These are phyloP conservation scores for Ustilago trichophora DNA, from an alignment of 1,284 basidiomycete genomes.

Conservation along the genomic window DNA sequence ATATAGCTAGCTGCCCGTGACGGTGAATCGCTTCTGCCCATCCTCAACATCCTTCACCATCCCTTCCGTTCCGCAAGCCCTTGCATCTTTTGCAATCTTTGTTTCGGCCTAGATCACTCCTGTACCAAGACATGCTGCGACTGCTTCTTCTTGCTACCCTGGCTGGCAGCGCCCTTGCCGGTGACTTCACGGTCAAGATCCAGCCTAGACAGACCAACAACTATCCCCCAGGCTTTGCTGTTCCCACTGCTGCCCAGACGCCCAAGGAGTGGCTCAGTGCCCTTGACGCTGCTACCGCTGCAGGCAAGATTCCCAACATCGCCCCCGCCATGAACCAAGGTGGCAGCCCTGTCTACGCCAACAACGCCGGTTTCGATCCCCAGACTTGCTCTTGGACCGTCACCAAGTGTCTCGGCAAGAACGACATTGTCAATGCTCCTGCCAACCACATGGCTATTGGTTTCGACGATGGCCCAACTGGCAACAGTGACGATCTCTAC, in stretches of 20 bases:
- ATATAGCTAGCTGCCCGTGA: not conserved
- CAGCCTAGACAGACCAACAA: conserved; percentile 18
- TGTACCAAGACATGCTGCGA: conserved; percentile 14
- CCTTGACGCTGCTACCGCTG: conserved; percentile 30
- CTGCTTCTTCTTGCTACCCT: conserved; percentile 24
- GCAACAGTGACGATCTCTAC: conserved; percentile 76
- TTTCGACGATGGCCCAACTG: conserved; percentile 81
- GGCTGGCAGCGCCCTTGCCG: conserved; percentile 33
- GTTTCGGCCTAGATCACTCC: not conserved
- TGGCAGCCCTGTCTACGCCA: conserved; percentile 42
- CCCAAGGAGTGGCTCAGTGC: conserved; percentile 50
- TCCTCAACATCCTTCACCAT: too few relatives aligned
- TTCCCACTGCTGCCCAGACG: conserved; percentile 28
- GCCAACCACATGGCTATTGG: conserved; percentile 39
- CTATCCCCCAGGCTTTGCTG: conserved; percentile 25
- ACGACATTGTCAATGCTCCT: conserved; percentile 76
- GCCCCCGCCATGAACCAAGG: conserved; percentile 12
- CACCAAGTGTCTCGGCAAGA: conserved; percentile 71
- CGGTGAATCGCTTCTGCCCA: not conserved
- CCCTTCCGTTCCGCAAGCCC: too few relatives aligned
- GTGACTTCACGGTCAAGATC: conserved; percentile 42
- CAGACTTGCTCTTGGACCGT: conserved; percentile 50
- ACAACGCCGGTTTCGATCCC: conserved; percentile 26
- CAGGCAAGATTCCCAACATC: conserved; percentile 56
- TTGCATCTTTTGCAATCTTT: too few relatives aligned